Evolutionary conservation across 2,329 filamentous ascomycete species (phyloP), one percentile per base, ranked within the genome.

Genomic region (Aspergillus fructus): DNA sequence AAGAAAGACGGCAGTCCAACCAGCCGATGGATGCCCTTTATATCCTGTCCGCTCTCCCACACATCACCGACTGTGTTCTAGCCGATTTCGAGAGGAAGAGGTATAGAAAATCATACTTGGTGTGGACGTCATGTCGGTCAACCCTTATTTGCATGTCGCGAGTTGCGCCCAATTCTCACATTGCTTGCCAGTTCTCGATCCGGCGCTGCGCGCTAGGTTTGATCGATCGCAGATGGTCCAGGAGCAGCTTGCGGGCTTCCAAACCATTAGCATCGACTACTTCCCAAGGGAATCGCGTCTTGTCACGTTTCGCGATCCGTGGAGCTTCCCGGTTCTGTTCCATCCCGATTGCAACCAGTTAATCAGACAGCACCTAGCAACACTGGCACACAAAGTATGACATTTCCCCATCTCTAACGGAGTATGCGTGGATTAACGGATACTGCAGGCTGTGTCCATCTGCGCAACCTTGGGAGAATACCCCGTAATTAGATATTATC

Each of bases 1-100:
- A 97, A 79, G 86, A 94, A 61, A 87, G 86, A 67, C 86, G 94
- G 71, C 87, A 89, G 48, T 82, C 84, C 71, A 96, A 96, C 72
- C 87, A 88, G 55, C 89, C 91, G 66, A 96, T 96, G 86, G 94
- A 97, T 75, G 94, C 92, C 67, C 86, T 99, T 64, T 99, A 97
- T 78, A 81, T 99, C 59, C 83, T 99, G 56, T 89, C 93, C 0
- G 90, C 94, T 8, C 85, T 90, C 67, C 82, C 91, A 6, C 90
- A 96, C 73, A 91, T 96, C 62, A 89, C 97, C 68, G 93, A 97
- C 68, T 97, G 93, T 72, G 81, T 99, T 47, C 86, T 97, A 77
- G 91, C 93, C 69, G 94, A 99, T 74, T 89, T 97, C 61, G 91
- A 96, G 69, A 85, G 88, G 66, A 84, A 86, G 64, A 86, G 91